These are phyloP conservation scores for Cercophora sp. DNA, from an alignment of 495 filamentous ascomycete genomes.

Conservation along the genomic window DNA sequence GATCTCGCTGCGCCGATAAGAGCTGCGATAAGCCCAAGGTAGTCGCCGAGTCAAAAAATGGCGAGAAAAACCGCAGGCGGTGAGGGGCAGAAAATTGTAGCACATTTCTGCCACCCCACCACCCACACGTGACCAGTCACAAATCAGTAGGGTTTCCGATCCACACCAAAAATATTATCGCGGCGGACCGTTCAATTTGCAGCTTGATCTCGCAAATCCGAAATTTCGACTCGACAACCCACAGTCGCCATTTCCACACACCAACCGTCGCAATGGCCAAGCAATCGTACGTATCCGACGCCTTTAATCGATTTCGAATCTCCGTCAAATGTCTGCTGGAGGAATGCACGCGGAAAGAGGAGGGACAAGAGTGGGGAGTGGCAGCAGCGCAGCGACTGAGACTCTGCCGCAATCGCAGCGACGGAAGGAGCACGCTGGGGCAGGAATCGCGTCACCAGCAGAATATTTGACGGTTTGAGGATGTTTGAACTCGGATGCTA, in stretches of 20 bases:
- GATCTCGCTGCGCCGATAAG: too few relatives aligned
- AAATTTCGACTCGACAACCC: slow-evolving; percentile 34
- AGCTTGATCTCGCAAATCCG: slow-evolving; percentile 24
- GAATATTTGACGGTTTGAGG: too few relatives aligned
- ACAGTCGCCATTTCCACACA: slow-evolving; percentile 32
- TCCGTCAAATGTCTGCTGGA: too few relatives aligned
- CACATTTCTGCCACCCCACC: slow-evolving; percentile 12
- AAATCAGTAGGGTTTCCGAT: slow-evolving; percentile 34
- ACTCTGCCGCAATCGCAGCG: background rate
- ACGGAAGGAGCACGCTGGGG: too few relatives aligned
- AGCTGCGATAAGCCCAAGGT: too few relatives aligned
- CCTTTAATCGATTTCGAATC: too few relatives aligned
- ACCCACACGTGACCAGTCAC: slow-evolving; percentile 26
- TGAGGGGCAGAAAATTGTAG: too few relatives aligned
- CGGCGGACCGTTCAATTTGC: slow-evolving; percentile 27
- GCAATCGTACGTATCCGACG: slow-evolving; percentile 48
- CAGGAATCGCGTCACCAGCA: too few relatives aligned
- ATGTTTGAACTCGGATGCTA: slow-evolving; percentile 14
- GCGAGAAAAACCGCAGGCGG: too few relatives aligned
- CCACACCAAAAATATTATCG: slow-evolving; percentile 41
- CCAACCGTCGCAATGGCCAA: slow-evolving; percentile 48
- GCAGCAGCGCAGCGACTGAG: too few relatives aligned
- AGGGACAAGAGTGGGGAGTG: background rate
- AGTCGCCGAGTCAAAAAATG: too few relatives aligned
- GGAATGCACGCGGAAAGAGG: background rate